Evolutionary conservation across 2,329 filamentous ascomycete species (phyloP).

Genomic region (Alternaria sp.): DNA sequence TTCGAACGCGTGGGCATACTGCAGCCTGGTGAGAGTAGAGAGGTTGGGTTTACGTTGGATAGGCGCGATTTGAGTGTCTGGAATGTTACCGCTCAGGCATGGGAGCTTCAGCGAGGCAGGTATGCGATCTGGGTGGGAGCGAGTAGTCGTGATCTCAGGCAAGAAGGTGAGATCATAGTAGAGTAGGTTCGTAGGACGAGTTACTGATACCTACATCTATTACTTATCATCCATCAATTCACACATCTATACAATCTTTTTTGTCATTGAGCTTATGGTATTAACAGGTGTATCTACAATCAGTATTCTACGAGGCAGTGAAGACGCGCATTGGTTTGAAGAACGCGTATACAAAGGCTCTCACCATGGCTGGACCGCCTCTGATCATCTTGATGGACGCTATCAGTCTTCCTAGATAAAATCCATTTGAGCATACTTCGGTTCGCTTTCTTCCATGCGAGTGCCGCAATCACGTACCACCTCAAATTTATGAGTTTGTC

Average conservation of each 20-base stretch:
- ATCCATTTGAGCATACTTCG: not conserved
- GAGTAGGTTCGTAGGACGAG: not conserved
- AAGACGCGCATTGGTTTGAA: not conserved
- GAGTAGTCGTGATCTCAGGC: constrained; percentile 49
- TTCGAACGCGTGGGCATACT: constrained; percentile 77
- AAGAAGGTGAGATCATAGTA: constrained; percentile 26
- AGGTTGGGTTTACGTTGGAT: constrained; percentile 72
- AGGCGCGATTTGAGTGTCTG: constrained; percentile 86
- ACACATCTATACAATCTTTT: too few species aligned
- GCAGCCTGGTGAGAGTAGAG: constrained; percentile 68
- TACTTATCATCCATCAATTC: not conserved
- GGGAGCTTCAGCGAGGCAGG: constrained; percentile 62
- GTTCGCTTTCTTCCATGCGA: not conserved
- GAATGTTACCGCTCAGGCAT: constrained; percentile 78
- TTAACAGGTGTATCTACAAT: not conserved
- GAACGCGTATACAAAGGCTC: not conserved
- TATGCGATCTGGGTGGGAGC: constrained; percentile 48
- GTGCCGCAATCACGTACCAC: not conserved
- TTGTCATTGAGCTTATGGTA: not conserved
- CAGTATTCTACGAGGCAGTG: not conserved
- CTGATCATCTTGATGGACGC: not conserved
- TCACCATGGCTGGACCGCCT: not conserved
- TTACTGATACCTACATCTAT: not conserved
- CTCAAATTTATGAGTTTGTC: not conserved
- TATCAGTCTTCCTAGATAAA: not conserved